Evolutionary conservation across 495 filamentous ascomycete species (phyloP), one percentile per base, ranked within the genome.

Genomic region (Annulohypoxylon maeteangense): DNA sequence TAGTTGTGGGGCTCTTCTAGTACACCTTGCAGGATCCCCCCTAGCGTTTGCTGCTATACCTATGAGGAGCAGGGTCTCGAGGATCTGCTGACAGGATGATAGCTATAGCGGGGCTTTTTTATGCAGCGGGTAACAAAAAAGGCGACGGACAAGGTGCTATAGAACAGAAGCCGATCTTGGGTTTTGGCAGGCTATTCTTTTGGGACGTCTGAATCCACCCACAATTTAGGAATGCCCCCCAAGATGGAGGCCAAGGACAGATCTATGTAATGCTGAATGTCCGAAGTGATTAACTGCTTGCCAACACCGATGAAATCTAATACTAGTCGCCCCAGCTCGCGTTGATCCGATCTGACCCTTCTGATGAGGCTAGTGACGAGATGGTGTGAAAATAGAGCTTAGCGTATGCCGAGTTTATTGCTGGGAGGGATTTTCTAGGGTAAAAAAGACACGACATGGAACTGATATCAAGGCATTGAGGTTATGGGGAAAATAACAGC

Each of bases 31-130:
- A 71, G 68, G 47, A 65, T 55, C 69, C 67, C 59, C 59, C 68
- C 58, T 71, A 72, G 60, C 71, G 72, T 40, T 40, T 71, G 64
- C 58, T 71, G 62, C 61, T 68, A 48, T 72, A 68, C 75, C 68
- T 73, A 75, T 65, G 63, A 74, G 67, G 70, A 74, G 54, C 71
- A 71, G 70, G 69, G 68, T 68, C 61, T 73, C 29, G 51, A 76
- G 66, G 76, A 76, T 76, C 76, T 78, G 74, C 74, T 78, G 76
- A 76, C 71, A 66, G 76, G 76, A 75, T 76, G 66, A 67, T 76
- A 71, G 72, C 69, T 75, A 70, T 73, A 68, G 76, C 72, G 72
- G 75, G 76, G 74, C 74, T 65, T 68, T 56, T 53, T 74, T 64
- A 67, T 72, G 71, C 74, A 68, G 67, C 69, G 66, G 63, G 62